Conservation (phyloP, 1,139 yeast species). For the Pichia sp. region DNA sequence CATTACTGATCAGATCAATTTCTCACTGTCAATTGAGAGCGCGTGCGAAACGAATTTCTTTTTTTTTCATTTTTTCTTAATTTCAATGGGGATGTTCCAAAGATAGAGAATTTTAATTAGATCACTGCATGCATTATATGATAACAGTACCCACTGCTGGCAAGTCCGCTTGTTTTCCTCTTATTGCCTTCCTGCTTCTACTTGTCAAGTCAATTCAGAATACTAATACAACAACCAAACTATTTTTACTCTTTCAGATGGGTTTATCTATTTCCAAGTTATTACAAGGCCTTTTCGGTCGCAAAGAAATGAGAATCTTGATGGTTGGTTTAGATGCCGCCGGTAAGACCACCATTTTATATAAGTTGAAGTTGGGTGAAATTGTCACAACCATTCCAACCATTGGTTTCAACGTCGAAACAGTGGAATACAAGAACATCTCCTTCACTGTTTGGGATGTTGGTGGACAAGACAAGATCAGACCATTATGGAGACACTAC, state of each 20-base stretch:
- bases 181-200: background rate
- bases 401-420: conserved; percentile 91
- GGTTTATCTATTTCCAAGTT: conserved; percentile 87
- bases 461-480: conserved; percentile 95
- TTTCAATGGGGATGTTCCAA: background rate
- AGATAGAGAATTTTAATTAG: background rate
- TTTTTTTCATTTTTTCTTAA: background rate
- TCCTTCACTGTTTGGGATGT: conserved; percentile 96
- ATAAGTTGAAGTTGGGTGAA: conserved; percentile 87
- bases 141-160: background rate
- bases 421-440: conserved; percentile 91
- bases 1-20: background rate
- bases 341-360: conserved; percentile 87
- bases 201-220: background rate
- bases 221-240: conserved; percentile 8
- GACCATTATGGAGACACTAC: conserved; percentile 95
- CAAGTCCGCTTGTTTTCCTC: background rate
- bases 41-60: conserved; percentile 2
- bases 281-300: conserved; percentile 80
- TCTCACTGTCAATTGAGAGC: conserved; percentile 6
- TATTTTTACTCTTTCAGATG: conserved; percentile 41
- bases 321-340: conserved; percentile 95
- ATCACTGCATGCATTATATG: background rate
- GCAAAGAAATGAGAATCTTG: conserved; percentile 83
- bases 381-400: conserved; percentile 92